Evolutionary conservation across 129 eudicot genomes (phyloP).

Genomic region (Artemisia annua): DNA sequence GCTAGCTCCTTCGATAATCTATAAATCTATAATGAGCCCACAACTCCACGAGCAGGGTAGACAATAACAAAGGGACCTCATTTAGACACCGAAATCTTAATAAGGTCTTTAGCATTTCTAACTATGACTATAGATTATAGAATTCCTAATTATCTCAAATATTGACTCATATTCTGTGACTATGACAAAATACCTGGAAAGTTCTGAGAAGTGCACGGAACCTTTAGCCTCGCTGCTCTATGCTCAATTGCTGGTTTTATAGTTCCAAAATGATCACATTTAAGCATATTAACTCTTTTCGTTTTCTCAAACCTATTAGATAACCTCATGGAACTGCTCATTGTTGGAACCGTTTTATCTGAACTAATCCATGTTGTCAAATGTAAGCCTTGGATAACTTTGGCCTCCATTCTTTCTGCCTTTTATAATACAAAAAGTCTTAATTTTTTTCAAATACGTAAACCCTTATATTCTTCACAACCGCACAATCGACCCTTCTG

Average conservation of each 20-base stretch:
- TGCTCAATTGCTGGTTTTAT: conserved; percentile 30
- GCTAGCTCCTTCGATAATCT: conserved; percentile 2
- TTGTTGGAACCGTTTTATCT: conserved; percentile 35
- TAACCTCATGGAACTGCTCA: conserved; percentile 44
- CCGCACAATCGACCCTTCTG: not conserved
- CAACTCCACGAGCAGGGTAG: conserved; percentile 21
- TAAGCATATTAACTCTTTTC: conserved; percentile 26
- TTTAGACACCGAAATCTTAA: conserved; percentile 1
- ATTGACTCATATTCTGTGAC: conserved; percentile 3
- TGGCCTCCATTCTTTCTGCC: too few species aligned
- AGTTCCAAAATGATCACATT: conserved; percentile 28
- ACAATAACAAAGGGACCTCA: not conserved
- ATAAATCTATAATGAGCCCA: not conserved
- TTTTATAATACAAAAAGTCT: not conserved
- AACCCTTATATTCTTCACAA: not conserved
- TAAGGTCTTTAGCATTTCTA: not conserved
- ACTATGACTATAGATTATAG: conserved; percentile 1
- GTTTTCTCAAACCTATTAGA: conserved; percentile 36
- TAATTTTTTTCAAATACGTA: not conserved
- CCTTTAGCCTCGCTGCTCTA: conserved; percentile 40
- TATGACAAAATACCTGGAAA: conserved; percentile 50
- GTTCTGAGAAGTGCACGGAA: conserved; percentile 64
- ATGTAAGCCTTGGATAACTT: too few species aligned
- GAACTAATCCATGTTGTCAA: conserved; percentile 27
- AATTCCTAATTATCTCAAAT: conserved; percentile 13